Evolutionary conservation across 768 basidiomycete genomes (phyloP), one percentile per base, ranked within the genome.

Genomic region (Tubosaeta brunneosetosa): DNA sequence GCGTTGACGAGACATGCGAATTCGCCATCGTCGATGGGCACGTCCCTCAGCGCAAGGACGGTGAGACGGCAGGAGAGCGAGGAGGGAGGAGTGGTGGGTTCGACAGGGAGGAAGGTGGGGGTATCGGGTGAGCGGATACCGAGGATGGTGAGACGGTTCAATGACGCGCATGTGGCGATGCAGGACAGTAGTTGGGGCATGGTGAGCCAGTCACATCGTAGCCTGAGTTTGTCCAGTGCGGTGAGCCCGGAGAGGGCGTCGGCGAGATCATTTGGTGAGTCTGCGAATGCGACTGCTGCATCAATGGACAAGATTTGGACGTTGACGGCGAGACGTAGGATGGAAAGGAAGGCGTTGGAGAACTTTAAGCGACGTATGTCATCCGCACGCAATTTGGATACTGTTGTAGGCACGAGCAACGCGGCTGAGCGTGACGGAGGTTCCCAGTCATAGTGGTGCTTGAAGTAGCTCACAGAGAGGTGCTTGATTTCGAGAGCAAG

Each of bases 21-120:
- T 19, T 59, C 58, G 12, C 59, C 57, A 36, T 59, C 53, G 29
- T n/a, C 22, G 40, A 59, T 25, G 1, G 38, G 26, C 19, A 43
- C 14, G 26, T 43, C 3, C 2, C 2, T 0, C n/a, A 58, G 6
- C 6, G 8, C 17, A 31, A 59, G 17, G 25, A 37, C n/a, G 2
- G 53, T 49, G 27, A 55, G 49, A 26, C 34, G 22, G 27, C 52
- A 53, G 19, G 56, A 10, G 1, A 44, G 13, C 44, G 29, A 29
- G 22, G 46, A 4, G 37, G 7, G 10, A 14, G 32, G 8, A 33
- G 34, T 27, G 33, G 29, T 9, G 29, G 29, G 29, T 9, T 29
- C 29, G 29, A 29, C 9, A 9, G 29, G 29, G 9, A 29, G 6
- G 6, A 29, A 29, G 29, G 29, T 29, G 29, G 17, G 41, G 7